Evolutionary conservation across 805 yeast genomes (phyloP).

Genomic region (Wickerhamiella galacta): DNA sequence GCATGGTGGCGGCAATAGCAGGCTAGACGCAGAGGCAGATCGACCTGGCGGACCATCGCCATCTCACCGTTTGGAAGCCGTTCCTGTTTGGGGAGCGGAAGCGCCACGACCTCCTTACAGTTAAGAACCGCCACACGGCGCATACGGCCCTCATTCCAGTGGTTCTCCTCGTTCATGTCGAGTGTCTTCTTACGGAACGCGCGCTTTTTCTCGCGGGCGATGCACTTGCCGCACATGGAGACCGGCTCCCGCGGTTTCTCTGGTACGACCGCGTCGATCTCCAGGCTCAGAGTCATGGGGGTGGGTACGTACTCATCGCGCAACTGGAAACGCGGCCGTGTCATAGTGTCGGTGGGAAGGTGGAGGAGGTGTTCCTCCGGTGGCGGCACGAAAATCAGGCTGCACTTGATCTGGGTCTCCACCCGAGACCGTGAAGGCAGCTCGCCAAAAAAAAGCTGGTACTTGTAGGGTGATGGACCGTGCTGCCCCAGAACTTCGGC

Average conservation of each 20-base stretch:
- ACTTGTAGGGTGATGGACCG: constrained; percentile 8
- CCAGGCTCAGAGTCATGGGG: constrained; percentile 30
- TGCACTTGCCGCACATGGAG: constrained; percentile 73
- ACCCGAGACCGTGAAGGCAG: constrained; percentile 77
- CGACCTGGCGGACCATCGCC: constrained; percentile 24
- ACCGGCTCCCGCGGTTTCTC: constrained; percentile 31
- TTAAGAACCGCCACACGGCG: constrained; percentile 82
- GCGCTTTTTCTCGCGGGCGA: constrained; percentile 82
- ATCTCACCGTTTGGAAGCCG: constrained; percentile 29
- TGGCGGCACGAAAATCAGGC: constrained; percentile 51
- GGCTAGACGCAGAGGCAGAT: constrained; percentile 58
- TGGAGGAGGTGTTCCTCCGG: constrained; percentile 61
- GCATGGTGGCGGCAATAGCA: constrained; percentile 95
- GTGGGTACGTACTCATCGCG: constrained; percentile 18
- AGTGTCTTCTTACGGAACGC: constrained; percentile 83
- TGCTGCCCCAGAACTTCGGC: too few relatives aligned
- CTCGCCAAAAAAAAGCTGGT: constrained; percentile 27
- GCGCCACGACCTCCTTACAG: constrained; percentile 59
- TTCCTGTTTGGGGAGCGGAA: constrained; percentile 7
- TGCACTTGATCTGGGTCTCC: constrained; percentile 83
- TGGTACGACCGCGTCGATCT: constrained; percentile 60
- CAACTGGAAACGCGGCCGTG: constrained; percentile 71
- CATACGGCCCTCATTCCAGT: constrained; percentile 59
- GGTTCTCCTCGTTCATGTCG: constrained; percentile 52
- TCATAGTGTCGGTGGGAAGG: constrained; percentile 72